Evolutionary conservation across 805 yeast genomes (phyloP).

Genomic region (Cyberlindnera bimundalis): DNA sequence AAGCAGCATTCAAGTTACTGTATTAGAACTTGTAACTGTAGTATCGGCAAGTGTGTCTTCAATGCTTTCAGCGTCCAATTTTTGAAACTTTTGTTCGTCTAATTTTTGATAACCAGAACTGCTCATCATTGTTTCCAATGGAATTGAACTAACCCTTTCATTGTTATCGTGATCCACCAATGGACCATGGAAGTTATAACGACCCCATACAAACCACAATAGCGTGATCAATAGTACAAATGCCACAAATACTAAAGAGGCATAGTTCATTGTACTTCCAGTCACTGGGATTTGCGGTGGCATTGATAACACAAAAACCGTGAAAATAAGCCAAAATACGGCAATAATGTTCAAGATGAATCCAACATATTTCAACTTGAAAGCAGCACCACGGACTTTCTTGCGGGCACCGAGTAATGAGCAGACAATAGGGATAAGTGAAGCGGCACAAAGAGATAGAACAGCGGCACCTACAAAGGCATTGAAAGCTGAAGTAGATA

Average conservation of each 20-base stretch:
- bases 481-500: conserved; percentile 73
- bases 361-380: conserved; percentile 59
- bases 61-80: conserved; percentile 17
- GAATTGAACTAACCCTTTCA: conserved; percentile 23
- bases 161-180: conserved; percentile 30
- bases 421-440: conserved; percentile 71
- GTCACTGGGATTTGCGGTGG: conserved; percentile 64
- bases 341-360: conserved; percentile 60
- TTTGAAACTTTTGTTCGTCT: conserved; percentile 24
- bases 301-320: conserved; percentile 60
- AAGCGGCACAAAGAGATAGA: conserved; percentile 67
- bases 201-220: conserved; percentile 60
- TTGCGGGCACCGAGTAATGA: conserved; percentile 55
- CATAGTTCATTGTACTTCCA: conserved; percentile 42
- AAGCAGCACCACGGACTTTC: conserved; percentile 64
- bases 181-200: conserved; percentile 61
- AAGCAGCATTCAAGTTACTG: no score
- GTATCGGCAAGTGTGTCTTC: conserved; percentile 10
- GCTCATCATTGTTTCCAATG: conserved; percentile 13
- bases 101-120: conserved; percentile 19
- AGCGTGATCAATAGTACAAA: conserved; percentile 47
- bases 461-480: conserved; percentile 86
- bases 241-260: conserved; percentile 55
- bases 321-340: conserved; percentile 55
- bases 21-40: neutral